Evolutionary conservation across 169 alveolate genomes (phyloP).

Genomic region (Cryptosporidium meleagridis): DNA sequence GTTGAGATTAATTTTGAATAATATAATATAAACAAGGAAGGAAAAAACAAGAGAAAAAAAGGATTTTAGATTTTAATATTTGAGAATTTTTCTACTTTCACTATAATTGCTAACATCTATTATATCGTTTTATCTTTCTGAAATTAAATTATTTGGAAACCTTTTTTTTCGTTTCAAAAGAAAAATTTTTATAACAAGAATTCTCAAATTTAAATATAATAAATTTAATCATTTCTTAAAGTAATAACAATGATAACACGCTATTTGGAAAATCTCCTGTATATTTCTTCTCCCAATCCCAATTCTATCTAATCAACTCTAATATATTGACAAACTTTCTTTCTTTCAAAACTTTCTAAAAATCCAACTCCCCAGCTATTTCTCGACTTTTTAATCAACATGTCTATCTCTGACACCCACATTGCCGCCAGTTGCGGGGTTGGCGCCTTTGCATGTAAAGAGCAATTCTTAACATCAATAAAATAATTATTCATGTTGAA

Average conservation of each 20-base stretch:
- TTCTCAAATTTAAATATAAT: neutral
- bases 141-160: neutral
- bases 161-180: no score
- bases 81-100: neutral
- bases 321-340: constrained; percentile 49
- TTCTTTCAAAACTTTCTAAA: constrained; percentile 25
- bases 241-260: no score
- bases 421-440: constrained; percentile 41
- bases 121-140: neutral
- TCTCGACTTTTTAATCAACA: constrained; percentile 38
- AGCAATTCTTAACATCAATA: constrained; percentile 46
- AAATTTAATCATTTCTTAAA: no score
- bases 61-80: neutral
- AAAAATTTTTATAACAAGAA: no score
- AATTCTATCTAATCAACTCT: neutral
- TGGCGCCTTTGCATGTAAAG: constrained; percentile 46
- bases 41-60: neutral
- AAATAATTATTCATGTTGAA: constrained; percentile 1
- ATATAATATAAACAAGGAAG: neutral
- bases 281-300: no score
- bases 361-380: constrained; percentile 46
- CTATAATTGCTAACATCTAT: neutral
- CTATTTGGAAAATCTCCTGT: no score
- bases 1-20: neutral
- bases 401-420: constrained; percentile 65